phyloP scores from a whole-genome alignment of 345 rosid species.

The Excoecaria agallocha region DNA sequence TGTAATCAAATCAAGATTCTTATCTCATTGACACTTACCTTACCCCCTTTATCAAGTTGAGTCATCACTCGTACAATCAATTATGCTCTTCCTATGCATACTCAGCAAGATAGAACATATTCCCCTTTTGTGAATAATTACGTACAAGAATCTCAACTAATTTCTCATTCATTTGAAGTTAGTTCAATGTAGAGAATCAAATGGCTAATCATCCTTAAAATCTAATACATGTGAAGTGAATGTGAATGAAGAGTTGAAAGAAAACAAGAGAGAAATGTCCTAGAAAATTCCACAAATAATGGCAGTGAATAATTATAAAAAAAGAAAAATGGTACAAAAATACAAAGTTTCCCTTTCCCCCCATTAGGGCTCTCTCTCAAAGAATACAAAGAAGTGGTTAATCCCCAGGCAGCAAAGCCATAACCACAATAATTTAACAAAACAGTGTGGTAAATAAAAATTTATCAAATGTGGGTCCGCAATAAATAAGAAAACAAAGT shows the following conservation, averaged over 20 bases:
- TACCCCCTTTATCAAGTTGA: too few relatives aligned
- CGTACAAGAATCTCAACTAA: too few relatives aligned
- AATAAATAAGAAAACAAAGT: slow-evolving; percentile 2
- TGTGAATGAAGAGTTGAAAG: background rate
- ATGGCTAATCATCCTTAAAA: background rate
- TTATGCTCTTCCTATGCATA: too few relatives aligned
- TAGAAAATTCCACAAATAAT: background rate
- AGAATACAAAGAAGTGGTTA: slow-evolving; percentile 16
- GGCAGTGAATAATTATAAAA: slow-evolving; percentile 2
- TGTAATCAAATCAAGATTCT: too few relatives aligned
- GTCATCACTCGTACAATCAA: too few relatives aligned
- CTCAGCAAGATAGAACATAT: too few relatives aligned
- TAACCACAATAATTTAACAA: slow-evolving; percentile 4
- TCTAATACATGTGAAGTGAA: background rate
- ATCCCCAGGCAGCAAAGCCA: background rate
- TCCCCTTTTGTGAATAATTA: too few relatives aligned
- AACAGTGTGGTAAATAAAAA: slow-evolving; percentile 22
- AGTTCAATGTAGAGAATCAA: background rate
- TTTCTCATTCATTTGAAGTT: too few relatives aligned
- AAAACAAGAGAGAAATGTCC: background rate
- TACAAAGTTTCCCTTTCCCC: slow-evolving; percentile 5
- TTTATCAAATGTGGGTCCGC: slow-evolving; percentile 12
- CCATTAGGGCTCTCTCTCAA: background rate
- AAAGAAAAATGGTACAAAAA: background rate
- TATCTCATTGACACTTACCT: too few relatives aligned